A percentile compares a stretch with the other conserved stretches of the same genome.
Conservation (phyloP, 164 flowering plant genomes). For the Echeveria elegans region DNA sequence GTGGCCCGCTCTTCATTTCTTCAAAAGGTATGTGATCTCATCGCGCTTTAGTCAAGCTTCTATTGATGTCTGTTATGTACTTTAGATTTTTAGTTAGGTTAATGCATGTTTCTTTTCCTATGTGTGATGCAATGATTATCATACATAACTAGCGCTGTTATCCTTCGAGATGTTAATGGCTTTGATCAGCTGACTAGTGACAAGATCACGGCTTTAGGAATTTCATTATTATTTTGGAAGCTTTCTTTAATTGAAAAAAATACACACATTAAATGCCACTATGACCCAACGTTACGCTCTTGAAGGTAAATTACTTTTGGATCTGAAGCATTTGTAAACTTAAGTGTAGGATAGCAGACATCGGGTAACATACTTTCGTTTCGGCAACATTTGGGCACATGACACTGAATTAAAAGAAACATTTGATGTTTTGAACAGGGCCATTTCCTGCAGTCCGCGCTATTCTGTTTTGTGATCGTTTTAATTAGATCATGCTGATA, state of each 20-base stretch:
- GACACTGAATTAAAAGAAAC: too few species aligned
- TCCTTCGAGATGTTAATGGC: background rate
- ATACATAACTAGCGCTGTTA: background rate
- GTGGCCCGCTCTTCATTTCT: slow-evolving; percentile 92
- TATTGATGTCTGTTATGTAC: background rate
- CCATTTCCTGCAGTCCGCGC: too few species aligned
- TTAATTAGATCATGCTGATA: too few species aligned
- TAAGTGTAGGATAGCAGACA: too few species aligned
- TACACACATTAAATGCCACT: too few species aligned
- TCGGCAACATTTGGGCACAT: too few species aligned
- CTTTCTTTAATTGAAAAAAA: too few species aligned
- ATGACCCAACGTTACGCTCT: background rate
- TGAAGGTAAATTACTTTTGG: background rate
- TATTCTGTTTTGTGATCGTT: too few species aligned
- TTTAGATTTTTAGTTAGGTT: background rate
- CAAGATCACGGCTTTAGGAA: background rate
- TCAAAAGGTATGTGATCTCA: slow-evolving; percentile 65
- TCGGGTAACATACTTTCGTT: too few species aligned
- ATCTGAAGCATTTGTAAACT: background rate
- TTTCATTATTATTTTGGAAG: background rate
- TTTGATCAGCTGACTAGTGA: too few species aligned
- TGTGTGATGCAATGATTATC: too few species aligned
- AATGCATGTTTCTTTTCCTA: background rate
- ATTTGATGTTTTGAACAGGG: too few species aligned
- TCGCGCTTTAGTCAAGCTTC: background rate